Evolutionary conservation across 441 rosid species (phyloP).

Genomic region (Gossypium aridum): DNA sequence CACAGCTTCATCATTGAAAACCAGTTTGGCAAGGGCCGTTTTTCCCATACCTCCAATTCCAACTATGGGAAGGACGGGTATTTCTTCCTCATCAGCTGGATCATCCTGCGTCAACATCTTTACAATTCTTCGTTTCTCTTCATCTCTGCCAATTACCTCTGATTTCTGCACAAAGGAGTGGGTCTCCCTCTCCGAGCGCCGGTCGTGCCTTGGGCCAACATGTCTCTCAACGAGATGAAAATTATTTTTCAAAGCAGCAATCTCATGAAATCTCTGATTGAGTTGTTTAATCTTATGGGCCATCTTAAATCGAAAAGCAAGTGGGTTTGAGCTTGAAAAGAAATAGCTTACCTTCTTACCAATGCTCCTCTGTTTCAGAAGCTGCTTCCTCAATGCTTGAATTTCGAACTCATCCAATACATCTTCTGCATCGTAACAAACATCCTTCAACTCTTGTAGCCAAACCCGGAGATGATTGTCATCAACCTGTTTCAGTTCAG

Average conservation of each 20-base stretch:
- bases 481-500: not conserved
- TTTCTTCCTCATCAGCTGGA: not conserved
- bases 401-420: not conserved
- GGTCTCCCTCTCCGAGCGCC: not conserved
- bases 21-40: constrained; percentile 2
- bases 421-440: not conserved
- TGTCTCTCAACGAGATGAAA: not conserved
- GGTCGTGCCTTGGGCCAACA: not conserved
- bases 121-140: not conserved
- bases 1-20: not conserved
- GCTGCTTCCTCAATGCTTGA: not conserved
- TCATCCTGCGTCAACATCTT: not conserved
- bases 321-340: constrained; percentile 3
- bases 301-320: not conserved
- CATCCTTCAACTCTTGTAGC: not conserved
- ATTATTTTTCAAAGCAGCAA: not conserved
- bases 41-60: constrained; percentile 5
- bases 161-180: not conserved
- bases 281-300: constrained; percentile 5
- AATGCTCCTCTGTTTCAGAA: not conserved
- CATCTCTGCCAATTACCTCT: not conserved
- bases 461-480: not conserved
- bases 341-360: constrained; percentile 11
- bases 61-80: not conserved
- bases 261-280: not conserved